Percentiles rank a stretch among this genome's conserved stretches.
Evolutionary conservation across 2,329 filamentous ascomycete species (phyloP).

Genomic region (Canariomyces notabilis): DNA sequence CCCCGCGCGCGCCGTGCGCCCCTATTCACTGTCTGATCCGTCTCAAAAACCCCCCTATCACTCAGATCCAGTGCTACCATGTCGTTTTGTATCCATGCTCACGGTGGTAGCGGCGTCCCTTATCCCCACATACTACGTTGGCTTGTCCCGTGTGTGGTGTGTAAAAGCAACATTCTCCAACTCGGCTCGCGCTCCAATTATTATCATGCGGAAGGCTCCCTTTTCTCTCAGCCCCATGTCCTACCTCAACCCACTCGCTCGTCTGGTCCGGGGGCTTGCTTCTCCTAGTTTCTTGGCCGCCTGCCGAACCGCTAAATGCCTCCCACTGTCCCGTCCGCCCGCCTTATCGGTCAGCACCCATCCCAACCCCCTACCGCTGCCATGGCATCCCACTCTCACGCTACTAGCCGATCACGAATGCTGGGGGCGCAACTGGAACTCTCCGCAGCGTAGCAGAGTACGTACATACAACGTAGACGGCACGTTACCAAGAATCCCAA

Average conservation of each 20-base stretch:
- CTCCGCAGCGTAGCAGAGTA: no score
- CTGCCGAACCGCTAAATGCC: conserved; percentile 6
- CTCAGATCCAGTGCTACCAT: conserved; percentile 14
- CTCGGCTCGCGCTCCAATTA: background rate
- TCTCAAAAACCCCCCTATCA: conserved; percentile 19
- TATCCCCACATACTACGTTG: conserved; percentile 11
- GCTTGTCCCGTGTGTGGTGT: background rate
- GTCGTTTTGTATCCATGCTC: conserved; percentile 21
- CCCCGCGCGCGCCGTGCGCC: conserved; percentile 2
- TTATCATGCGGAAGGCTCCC: background rate
- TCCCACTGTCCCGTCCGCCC: conserved; percentile 8
- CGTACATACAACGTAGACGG: no score
- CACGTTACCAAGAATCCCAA: conserved; percentile 29
- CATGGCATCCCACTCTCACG: conserved; percentile 16
- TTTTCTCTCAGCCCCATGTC: background rate
- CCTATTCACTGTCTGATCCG: conserved; percentile 14
- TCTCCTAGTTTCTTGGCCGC: conserved; percentile 4
- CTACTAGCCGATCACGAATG: conserved; percentile 22
- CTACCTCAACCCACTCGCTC: background rate
- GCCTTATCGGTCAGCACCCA: conserved; percentile 14
- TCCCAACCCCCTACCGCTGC: conserved; percentile 16
- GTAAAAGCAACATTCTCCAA: background rate
- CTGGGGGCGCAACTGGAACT: conserved; percentile 27
- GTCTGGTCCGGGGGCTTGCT: background rate
- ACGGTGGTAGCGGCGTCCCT: conserved; percentile 8